Evolutionary conservation across 495 filamentous ascomycete species (phyloP).

Genomic region (Penicillium maclennaniae): DNA sequence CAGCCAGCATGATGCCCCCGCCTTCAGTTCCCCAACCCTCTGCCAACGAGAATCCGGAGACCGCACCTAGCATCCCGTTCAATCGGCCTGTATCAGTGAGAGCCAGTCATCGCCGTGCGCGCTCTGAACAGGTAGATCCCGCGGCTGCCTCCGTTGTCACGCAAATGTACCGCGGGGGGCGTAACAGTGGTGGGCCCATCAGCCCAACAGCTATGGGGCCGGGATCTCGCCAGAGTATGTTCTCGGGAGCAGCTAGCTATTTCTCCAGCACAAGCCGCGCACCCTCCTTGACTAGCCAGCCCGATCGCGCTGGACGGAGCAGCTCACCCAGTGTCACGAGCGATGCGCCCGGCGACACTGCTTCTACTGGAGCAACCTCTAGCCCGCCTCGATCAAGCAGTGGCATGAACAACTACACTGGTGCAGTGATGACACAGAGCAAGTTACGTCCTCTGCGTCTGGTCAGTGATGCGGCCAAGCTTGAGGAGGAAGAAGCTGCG

Average conservation of each 20-base stretch:
- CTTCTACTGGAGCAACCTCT: constrained; percentile 47
- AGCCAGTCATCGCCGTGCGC: constrained; percentile 54
- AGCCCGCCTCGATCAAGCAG: constrained; percentile 56
- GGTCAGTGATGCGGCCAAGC: constrained; percentile 52
- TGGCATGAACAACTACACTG: constrained; percentile 50
- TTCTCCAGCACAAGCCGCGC: constrained; percentile 44
- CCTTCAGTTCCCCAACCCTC: constrained; percentile 33
- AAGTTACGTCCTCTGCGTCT: constrained; percentile 81
- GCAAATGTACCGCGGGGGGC: constrained; percentile 77
- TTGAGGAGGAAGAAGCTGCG: constrained; percentile 47
- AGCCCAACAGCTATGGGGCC: constrained; percentile 49
- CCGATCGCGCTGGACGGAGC: constrained; percentile 43
- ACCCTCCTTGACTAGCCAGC: constrained; percentile 45
- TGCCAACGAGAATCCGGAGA: constrained; percentile 65
- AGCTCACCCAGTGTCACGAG: constrained; percentile 58
- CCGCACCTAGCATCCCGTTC: constrained; percentile 80
- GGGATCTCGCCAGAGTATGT: constrained; percentile 44
- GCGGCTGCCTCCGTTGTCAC: constrained; percentile 67
- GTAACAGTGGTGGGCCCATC: constrained; percentile 53
- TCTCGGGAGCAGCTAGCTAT: constrained; percentile 38
- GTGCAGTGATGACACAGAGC: constrained; percentile 65
- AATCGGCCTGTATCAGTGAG: constrained; percentile 59
- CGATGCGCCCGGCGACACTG: constrained; percentile 52
- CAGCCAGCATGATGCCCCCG: constrained; percentile 58
- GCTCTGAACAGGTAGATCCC: constrained; percentile 66